Evolutionary conservation across 768 basidiomycete species (phyloP), one percentile per base, ranked within the genome.

Genomic region (Pleurotus ostreatus): DNA sequence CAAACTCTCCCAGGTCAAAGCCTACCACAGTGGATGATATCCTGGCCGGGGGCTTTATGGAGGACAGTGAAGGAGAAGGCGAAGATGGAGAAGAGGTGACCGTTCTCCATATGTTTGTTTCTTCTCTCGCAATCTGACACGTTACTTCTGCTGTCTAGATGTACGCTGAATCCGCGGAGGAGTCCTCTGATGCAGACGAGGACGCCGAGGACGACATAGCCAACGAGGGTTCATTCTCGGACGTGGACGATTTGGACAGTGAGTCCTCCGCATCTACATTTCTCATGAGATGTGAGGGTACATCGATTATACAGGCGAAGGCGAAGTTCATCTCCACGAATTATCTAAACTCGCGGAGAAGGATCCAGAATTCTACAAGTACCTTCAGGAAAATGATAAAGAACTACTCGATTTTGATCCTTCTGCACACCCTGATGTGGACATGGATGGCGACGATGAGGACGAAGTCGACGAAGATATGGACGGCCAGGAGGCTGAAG

Each of bases 301-400:
- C 30, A 34, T 34, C 30, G 11, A 34, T 46, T 20, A 20, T 43
- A 25, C 67, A 86, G 89, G 88, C 53, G 88, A 90, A 55, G 92
- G 88, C 20, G 75, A 77, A 52, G 71, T 77, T 4, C 96, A 98
- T 75, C 73, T 93, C 58, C 70, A 85, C 45, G 90, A 96, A 55
- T 80, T 99, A 12, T 86, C 90, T 39, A 86, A 90, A 66, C 81
- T 99, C 37, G 92, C 92, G 1, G 89, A 96, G 71, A 94, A 93
- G 68, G 96, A 99, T 69, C 96, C 96, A n/a, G 96, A 97, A 66
- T 99, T 98, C 74, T 99, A 84, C 86, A 93, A 95, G 72, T 99
- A 95, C 68, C 78, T 99, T 2, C 88, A 95, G 74, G 92, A 98
- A 71, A 94, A 99, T 66, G 97, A 99, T 71, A 76, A 78, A 57